Percentiles rank a stretch among this genome's conserved stretches.
Conservation (phyloP, 805 yeast genomes). For the Limtongia smithiae region DNA sequence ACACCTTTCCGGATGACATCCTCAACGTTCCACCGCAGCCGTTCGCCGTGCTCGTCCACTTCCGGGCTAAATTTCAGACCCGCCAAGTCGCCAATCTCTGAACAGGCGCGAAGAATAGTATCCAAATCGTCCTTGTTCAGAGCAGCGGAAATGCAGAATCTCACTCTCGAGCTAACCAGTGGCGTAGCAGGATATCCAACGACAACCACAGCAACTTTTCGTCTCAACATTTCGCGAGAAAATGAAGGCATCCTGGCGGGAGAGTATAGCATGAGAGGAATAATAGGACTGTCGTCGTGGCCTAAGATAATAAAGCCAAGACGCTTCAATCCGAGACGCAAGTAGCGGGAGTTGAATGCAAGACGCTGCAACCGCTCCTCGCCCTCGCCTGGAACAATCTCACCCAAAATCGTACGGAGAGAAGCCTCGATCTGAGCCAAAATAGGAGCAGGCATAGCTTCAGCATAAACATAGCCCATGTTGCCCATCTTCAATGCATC, state of each 20-base stretch:
- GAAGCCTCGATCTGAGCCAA: constrained; percentile 82
- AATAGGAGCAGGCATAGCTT: constrained; percentile 77
- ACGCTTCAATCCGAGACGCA: constrained; percentile 84
- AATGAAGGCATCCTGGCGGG: constrained; percentile 95
- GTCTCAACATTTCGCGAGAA: constrained; percentile 72
- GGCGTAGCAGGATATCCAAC: constrained; percentile 99
- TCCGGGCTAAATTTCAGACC: constrained; percentile 76
- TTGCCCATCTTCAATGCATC: constrained; percentile 71
- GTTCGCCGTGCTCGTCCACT: constrained; percentile 57
- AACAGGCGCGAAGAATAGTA: constrained; percentile 62
- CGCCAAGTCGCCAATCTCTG: constrained; percentile 73
- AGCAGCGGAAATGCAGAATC: constrained; percentile 89
- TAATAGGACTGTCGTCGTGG: constrained; percentile 93
- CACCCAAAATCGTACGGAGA: constrained; percentile 73
- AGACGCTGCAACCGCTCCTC: constrained; percentile 83
- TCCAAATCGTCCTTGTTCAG: constrained; percentile 93
- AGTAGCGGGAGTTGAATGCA: constrained; percentile 92
- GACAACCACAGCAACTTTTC: constrained; percentile 87
- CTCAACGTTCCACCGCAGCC: constrained; percentile 72
- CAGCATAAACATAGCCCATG: constrained; percentile 73
- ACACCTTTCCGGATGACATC: constrained; percentile 73
- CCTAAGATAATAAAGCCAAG: constrained; percentile 94
- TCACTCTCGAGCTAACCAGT: constrained; percentile 78
- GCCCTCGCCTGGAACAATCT: constrained; percentile 89
- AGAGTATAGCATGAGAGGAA: constrained; percentile 79